Percentiles rank a stretch among this genome's conserved stretches.
phyloP scores from a whole-genome alignment of 2,329 filamentous ascomycete genomes.

The Trichoderma asperellum region DNA sequence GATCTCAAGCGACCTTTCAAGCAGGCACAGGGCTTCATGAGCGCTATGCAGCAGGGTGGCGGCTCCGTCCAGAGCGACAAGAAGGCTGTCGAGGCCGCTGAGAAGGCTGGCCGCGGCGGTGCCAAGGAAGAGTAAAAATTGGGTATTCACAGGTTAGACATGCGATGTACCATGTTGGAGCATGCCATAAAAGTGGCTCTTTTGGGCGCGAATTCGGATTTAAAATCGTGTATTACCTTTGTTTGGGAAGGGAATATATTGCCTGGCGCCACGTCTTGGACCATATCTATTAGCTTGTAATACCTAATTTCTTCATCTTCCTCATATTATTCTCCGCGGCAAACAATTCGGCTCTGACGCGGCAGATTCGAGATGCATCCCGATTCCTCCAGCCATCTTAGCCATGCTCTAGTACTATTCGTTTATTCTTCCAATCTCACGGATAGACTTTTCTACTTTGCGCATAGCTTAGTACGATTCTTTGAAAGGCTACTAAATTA shows the following conservation, averaged over 20 bases:
- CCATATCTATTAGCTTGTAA: background rate
- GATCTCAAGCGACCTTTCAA: conserved; percentile 98
- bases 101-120: conserved; percentile 73
- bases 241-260: conserved; percentile 4
- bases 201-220: conserved; percentile 13
- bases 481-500: too few relatives aligned
- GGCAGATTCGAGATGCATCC: background rate
- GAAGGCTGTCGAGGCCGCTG: conserved; percentile 79
- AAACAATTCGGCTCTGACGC: background rate
- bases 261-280: conserved; percentile 3
- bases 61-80: conserved; percentile 86
- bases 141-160: background rate
- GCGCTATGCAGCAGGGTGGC: conserved; percentile 69
- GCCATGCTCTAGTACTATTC: background rate
- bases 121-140: conserved; percentile 69
- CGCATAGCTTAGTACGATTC: too few relatives aligned
- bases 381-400: background rate
- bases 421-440: background rate
- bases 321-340: background rate
- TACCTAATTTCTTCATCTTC: background rate
- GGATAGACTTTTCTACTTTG: background rate
- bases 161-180: background rate
- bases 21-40: conserved; percentile 79
- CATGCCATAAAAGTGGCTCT: conserved; percentile 10
- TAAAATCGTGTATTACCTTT: conserved; percentile 14